phyloP scores from a whole-genome alignment of 306 rosid species.

The Medicago truncatula region MtrunA17r5.0-ANR NC_053045.1:1494001-1494500 shows the following conservation, averaged over 20 bases:
- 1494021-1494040: too few species aligned
- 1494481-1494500: constrained; percentile 45
- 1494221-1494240: not conserved
- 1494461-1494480: not conserved
- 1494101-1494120: too few species aligned
- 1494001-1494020: too few species aligned
- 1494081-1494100: too few species aligned
- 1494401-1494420: not conserved
- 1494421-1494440: not conserved
- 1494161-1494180: not conserved
- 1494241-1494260: not conserved
- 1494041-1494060: too few species aligned
- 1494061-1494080: too few species aligned
- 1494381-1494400: not conserved
- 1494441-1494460: constrained; percentile 37
- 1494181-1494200: not conserved
- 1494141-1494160: too few species aligned
- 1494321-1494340: not conserved
- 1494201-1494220: not conserved
- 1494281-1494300: too few species aligned
- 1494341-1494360: not conserved
- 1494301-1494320: not conserved
- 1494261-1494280: not conserved
- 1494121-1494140: too few species aligned
- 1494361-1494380: not conserved